Evolutionary conservation across 2,329 filamentous ascomycete species (phyloP), one percentile per base, ranked within the genome.

Genomic region (Epichloe bromicola): DNA sequence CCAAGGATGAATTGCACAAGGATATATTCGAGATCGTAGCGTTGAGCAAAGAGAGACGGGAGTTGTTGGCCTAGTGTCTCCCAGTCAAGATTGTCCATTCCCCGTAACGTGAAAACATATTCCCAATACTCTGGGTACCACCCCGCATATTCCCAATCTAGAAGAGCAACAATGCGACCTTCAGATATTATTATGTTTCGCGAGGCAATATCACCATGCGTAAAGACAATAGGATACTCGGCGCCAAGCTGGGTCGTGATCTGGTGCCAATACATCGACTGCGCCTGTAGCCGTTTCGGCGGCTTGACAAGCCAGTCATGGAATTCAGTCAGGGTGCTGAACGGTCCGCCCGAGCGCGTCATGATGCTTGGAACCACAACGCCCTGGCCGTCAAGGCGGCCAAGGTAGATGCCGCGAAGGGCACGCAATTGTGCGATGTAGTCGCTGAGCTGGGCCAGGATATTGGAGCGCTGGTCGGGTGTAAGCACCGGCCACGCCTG

Each of bases 261-360:
- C 48, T 61, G 54, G 36, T 56, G 46, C 55, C 58, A 61, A 40
- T 57, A 56, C 17, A 61, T 51, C 0, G 56, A 57, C 50, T 58
- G 37, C 5, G 49, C 26, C 6, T 41, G 4, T 11, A 40, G n/a
- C 6, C 58, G 47, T 19, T 54, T 54, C 2, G 53, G 53, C 1
- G 59, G 58, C n/a, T 30, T 50, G 39, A 56, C 56, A 15, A 62
- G 57, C 60, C 59, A 62, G 11, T 57, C 50, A 14, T 60, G 59
- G 2, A 62, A 57, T 20, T 54, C 53, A 1, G 37, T 17, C 4
- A 57, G 10, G 3, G 52, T 57, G 7, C 41, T 14, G 33, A 62
- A 62, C 1, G 59, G 58, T 1, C 56, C 55, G 5, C 57, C 57
- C 0, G 55, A 56, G n/a, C 59, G 60, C 1, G 51, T 54, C 49